These are phyloP conservation scores for Hippophae tibetana DNA, from an alignment of 306 rosid species.

Conservation along the genomic window DNA sequence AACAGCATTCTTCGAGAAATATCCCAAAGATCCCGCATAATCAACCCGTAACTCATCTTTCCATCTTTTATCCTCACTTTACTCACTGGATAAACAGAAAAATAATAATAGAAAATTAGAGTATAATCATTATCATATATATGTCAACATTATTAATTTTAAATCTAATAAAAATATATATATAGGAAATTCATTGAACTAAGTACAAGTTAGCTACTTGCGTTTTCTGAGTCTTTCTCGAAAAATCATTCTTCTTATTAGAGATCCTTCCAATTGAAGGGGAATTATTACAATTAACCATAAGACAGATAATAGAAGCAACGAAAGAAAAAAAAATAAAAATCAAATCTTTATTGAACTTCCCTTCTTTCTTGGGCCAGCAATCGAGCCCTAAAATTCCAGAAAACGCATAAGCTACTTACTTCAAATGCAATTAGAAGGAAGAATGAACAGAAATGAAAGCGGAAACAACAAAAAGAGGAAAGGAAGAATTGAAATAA, in stretches of 20 bases:
- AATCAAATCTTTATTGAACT: neutral
- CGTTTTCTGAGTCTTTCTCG: too few species aligned
- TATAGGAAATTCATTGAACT: too few species aligned
- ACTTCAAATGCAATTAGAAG: constrained; percentile 3
- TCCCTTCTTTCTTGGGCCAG: neutral
- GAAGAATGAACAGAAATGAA: neutral
- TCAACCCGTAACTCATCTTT: constrained; percentile 2
- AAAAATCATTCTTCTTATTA: neutral
- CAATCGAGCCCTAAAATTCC: constrained; percentile 13
- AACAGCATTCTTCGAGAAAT: constrained; percentile 23
- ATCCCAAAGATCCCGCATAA: constrained; percentile 16
- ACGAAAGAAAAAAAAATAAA: neutral
- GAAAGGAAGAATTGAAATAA: neutral
- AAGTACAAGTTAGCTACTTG: too few species aligned
- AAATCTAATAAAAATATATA: neutral
- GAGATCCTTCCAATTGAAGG: neutral
- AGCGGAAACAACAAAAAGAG: neutral
- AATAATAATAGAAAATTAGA: neutral
- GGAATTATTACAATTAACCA: neutral
- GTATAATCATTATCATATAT: too few species aligned
- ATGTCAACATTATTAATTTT: too few species aligned
- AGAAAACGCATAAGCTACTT: too few species aligned
- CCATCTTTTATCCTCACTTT: constrained; percentile 3
- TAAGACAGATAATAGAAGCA: neutral
- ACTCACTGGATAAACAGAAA: constrained; percentile 20